Percentiles rank a stretch among this genome's conserved stretches.
phyloP scores from a whole-genome alignment of 352 stramenopile species.

The Phytophthora citricola region DNA sequence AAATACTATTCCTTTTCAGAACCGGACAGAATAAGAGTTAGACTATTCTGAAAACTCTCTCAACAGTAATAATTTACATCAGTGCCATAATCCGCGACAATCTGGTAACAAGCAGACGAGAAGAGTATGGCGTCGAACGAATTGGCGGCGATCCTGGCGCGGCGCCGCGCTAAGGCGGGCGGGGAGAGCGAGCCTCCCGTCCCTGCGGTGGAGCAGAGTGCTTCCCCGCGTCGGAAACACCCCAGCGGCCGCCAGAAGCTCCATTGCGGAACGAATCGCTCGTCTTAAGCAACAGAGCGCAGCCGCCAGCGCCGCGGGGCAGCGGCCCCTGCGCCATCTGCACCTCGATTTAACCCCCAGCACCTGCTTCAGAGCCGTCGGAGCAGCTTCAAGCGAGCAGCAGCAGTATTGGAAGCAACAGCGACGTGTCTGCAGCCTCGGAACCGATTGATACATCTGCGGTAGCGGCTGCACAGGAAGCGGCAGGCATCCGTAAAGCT shows the following conservation, averaged over 20 bases:
- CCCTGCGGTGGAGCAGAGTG: slow-evolving; percentile 42
- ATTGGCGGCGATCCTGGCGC: slow-evolving; percentile 81
- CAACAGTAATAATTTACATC: slow-evolving; percentile 2
- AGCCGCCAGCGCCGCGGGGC: slow-evolving; percentile 33
- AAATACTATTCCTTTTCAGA: slow-evolving; percentile 17
- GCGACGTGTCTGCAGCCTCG: slow-evolving; percentile 20
- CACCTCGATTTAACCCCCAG: slow-evolving; percentile 37
- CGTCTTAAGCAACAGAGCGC: slow-evolving; percentile 74
- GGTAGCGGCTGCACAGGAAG: slow-evolving; percentile 42
- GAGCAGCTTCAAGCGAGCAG: slow-evolving; percentile 14
- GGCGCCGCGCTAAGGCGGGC: slow-evolving; percentile 74
- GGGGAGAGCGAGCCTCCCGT: slow-evolving; percentile 37
- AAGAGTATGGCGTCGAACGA: slow-evolving; percentile 81
- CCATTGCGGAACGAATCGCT: slow-evolving; percentile 82
- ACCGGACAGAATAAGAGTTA: background rate
- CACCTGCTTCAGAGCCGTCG: slow-evolving; percentile 14
- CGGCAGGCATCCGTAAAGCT: slow-evolving; percentile 34
- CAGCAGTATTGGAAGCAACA: slow-evolving; percentile 22
- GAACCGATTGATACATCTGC: slow-evolving; percentile 35
- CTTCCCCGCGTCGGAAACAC: slow-evolving; percentile 16
- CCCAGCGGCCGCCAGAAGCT: slow-evolving; percentile 42
- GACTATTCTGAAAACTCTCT: background rate
- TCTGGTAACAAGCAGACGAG: slow-evolving; percentile 37
- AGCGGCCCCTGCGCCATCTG: slow-evolving; percentile 30
- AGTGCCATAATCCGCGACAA: slow-evolving; percentile 30